phyloP scores from a whole-genome alignment of 2,329 filamentous ascomycete genomes.

The Ophiostoma sp. region DNA sequence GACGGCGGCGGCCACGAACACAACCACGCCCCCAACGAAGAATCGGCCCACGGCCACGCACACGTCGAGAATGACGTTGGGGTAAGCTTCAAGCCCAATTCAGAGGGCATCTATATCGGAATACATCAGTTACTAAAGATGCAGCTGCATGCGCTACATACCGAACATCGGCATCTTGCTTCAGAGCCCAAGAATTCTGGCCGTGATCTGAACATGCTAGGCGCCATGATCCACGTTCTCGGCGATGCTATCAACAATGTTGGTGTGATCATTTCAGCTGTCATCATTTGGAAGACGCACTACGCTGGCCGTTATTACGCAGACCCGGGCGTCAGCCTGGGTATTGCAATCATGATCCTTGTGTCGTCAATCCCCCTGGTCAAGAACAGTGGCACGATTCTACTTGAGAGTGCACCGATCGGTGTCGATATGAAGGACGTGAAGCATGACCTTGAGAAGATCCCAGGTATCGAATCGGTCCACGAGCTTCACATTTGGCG shows the following conservation, averaged over 20 bases:
- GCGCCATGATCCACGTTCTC: slow-evolving; percentile 64
- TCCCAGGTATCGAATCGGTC: slow-evolving; percentile 60
- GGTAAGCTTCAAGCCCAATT: not conserved
- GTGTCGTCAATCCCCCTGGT: slow-evolving; percentile 58
- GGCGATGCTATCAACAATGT: slow-evolving; percentile 73
- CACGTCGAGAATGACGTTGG: slow-evolving; percentile 23
- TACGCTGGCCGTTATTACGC: slow-evolving; percentile 61
- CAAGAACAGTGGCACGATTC: slow-evolving; percentile 57
- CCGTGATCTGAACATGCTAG: slow-evolving; percentile 64
- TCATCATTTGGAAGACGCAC: slow-evolving; percentile 62
- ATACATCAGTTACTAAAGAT: not conserved
- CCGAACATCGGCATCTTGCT: slow-evolving; percentile 46
- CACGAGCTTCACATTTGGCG: slow-evolving; percentile 73
- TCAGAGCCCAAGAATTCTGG: slow-evolving; percentile 35
- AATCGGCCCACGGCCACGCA: slow-evolving; percentile 27
- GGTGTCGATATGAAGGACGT: slow-evolving; percentile 58
- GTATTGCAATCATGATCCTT: slow-evolving; percentile 69
- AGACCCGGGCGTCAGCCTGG: slow-evolving; percentile 63
- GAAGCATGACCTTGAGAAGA: slow-evolving; percentile 63
- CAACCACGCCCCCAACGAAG: slow-evolving; percentile 18
- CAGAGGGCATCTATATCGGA: no score
- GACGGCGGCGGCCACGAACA: slow-evolving; percentile 31
- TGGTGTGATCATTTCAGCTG: slow-evolving; percentile 64
- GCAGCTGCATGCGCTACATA: slow-evolving; percentile 36
- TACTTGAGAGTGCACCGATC: slow-evolving; percentile 60